Evolutionary conservation across 306 rosid species (phyloP), one percentile per base, ranked within the genome.

Genomic region (Dryas octopetala): DNA sequence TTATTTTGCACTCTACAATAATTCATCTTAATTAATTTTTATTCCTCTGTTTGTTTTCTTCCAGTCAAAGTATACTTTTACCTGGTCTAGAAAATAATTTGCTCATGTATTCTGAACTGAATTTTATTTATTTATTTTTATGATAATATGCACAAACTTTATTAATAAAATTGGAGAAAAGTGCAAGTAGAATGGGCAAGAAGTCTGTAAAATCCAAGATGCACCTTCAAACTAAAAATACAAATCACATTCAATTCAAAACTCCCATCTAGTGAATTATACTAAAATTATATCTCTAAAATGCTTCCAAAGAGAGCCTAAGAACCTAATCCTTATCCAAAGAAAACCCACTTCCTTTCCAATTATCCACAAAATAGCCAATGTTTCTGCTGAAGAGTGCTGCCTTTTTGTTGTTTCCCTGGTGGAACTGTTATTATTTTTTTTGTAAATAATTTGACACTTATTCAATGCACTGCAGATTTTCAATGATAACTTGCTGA

Each of bases 401-500:
- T 32, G 38, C 38, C 38, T 32, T 32, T 32, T 32, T 2, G 38
- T 32, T 32, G 38, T 32, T 32, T 32, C 38, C 38, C 38, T 32
- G 38, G 38, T 32, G 17, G 15, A 5, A 38, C 26, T 55, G 0
- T 26, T 17, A 6, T 43, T 44, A 41, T 4, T 23, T 23, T 23
- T 14, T 14, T 5, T 41, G 10, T 16, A 46, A 47, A 32, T 60
- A 58, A 8, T 38, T 80, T 73, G 46, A 69, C 67, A 32, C 66
- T 61, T 74, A 52, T 47, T 74, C 69, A 60, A 46, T 49, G 68
- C 52, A n/a, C 72, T 78, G 59, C 91, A 93, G 98, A 86, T 91
- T 79, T 91, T 91, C 83, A 93, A 93, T 75, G 98, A 93, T 84
- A 93, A 91, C 4, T 79, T 89, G 85, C 82, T 93, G 84, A 88